phyloP scores from a whole-genome alignment of 306 rosid genomes.

The Cicer chorassanicum region DNA sequence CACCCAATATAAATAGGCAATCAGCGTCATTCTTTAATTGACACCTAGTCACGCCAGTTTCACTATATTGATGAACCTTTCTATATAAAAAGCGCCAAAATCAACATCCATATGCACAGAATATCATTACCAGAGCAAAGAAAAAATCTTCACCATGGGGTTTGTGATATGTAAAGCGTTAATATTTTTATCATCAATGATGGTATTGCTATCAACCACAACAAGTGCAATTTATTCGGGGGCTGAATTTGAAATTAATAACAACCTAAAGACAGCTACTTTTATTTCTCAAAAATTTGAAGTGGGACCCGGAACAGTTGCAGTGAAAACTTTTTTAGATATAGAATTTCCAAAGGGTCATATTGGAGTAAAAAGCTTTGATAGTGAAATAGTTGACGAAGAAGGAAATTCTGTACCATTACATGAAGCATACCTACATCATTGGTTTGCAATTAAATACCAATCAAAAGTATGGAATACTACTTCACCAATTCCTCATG shows the following conservation, averaged over 20 bases:
- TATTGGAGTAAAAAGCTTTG: constrained; percentile 31
- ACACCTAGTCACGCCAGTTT: background rate
- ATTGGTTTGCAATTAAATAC: background rate
- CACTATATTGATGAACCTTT: too few species aligned
- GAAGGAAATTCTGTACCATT: background rate
- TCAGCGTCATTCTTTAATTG: background rate
- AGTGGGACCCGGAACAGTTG: background rate
- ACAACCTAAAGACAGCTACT: constrained; percentile 8
- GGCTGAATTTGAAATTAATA: background rate
- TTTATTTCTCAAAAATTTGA: constrained; percentile 16
- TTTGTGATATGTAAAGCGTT: background rate
- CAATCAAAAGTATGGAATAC: background rate
- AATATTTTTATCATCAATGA: background rate
- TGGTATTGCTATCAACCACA: background rate
- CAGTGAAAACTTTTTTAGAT: background rate
- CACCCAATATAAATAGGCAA: background rate
- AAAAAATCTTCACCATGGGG: background rate
- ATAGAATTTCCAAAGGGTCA: constrained; percentile 30
- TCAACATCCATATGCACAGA: background rate
- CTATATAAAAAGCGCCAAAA: background rate
- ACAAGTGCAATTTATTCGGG: background rate
- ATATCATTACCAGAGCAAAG: too few species aligned
- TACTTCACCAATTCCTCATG: background rate
- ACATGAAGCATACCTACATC: constrained; percentile 23
- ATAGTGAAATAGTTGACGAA: constrained; percentile 33